phyloP scores from a whole-genome alignment of 116 monocot species.

The Iris pallida region DNA sequence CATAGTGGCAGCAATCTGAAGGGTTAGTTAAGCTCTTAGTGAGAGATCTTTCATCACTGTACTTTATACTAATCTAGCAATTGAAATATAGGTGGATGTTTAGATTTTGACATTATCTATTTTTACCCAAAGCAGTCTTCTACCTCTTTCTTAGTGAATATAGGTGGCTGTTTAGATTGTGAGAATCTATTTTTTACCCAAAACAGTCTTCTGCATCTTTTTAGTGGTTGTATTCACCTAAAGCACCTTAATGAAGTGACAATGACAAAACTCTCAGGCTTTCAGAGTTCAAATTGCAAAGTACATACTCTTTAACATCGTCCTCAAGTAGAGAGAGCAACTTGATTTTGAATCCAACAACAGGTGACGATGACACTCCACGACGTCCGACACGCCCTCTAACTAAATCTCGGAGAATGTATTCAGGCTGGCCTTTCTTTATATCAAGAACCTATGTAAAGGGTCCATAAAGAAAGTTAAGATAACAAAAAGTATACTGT shows the following conservation, averaged over 20 bases:
- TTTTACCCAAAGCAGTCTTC: no score
- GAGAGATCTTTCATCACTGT: no score
- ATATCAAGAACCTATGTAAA: constrained; percentile 47
- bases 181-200: not conserved
- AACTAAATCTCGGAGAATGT: constrained; percentile 38
- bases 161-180: not conserved
- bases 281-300: not conserved
- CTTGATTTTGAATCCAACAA: constrained; percentile 57
- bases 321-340: constrained; percentile 51
- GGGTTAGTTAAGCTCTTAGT: no score
- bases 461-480: not conserved
- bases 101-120: no score
- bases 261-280: no score
- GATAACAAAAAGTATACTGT: no score
- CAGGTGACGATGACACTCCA: constrained; percentile 21
- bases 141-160: no score
- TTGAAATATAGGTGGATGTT: no score
- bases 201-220: not conserved
- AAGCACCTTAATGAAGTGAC: no score
- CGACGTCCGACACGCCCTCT: constrained; percentile 20
- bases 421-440: constrained; percentile 46
- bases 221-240: no score
- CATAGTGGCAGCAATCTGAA: no score
- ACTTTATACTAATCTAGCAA: no score
- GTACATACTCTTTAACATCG: constrained; percentile 39